Base-by-base conservation (phyloP, 257 asterid genomes). In the Gentiana dahurica region DNA sequence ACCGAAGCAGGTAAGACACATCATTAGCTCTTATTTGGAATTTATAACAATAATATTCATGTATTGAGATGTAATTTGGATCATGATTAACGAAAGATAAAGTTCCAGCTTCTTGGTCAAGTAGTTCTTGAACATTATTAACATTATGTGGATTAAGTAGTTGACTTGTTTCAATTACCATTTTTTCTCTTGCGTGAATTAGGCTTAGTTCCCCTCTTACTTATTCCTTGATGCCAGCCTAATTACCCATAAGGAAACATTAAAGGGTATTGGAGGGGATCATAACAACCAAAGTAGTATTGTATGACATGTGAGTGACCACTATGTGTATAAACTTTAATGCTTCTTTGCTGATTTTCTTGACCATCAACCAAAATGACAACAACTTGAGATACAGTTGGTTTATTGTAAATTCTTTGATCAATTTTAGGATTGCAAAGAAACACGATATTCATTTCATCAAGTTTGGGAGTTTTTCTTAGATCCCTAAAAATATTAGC, bases 141-240 rank as follows among this genome's bases (percentile, higher is more conserved):
- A 7, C 44, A 3, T 4, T 39, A 7, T 39, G 6, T 39, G 44
- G 6, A 39, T 39, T 39, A 4, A 3, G 44, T 3, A 7, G 44
- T 39, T 3, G 44, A 39, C 4, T 39, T 39, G 8, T 39, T 7
- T 39, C 44, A 3, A 7, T 39, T 39, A 4, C 6, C 6, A 0
- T 39, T 39, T 39, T 39, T 39, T 39, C 8, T 7, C 44, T 39
- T 39, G 4, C 6, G 8, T 7, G 44, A 4, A 4, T 39, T 39
- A 3, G 44, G 7, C 9, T 50, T 12, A 48, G 33, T 4, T 41
- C 1, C n/a, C 6, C 53, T 11, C 12, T 32, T 60, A 0, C 13
- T 3, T 2, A 60, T 53, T 9, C 45, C 43, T 9, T 51, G 34
- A 34, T 67, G 48, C 52, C 66, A 67, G 12, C 54, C 62, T 15